Evolutionary conservation across 129 eudicot species (phyloP), one percentile per base, ranked within the genome.

Genomic region (Solidago caesia): DNA sequence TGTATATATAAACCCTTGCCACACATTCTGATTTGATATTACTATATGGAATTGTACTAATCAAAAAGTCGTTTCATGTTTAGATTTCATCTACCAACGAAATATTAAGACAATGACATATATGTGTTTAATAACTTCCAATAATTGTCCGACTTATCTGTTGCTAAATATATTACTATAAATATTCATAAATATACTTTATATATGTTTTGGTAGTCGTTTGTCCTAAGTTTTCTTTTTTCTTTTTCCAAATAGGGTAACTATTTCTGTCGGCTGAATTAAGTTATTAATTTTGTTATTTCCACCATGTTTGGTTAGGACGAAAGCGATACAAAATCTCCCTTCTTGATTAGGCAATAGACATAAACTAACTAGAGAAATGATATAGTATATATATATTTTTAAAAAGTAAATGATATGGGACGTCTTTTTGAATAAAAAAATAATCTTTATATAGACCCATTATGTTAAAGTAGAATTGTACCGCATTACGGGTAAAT

Each of bases 301-400:
- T 33, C 2, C 39, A 33, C 25, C 8, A 11, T 41, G 5, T 64
- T 64, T 13, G 46, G 25, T 64, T 64, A 41, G 48, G 68, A 64
- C n/a, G 68, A 64, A 39, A 29, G 47, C 5, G 68, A 33, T 63
- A 39, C 47, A 63, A 64, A 64, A 64, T 64, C 68, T 64, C 11
- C 9, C 4, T 11, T 64, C 46, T 64, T 64, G 46, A 33, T 39
- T 33, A 10, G 6, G 68, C 4, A 64, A 64, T 11, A 5, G 25
- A 39, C 14, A 60, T 8, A 4, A 26, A 26, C 1, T 8, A 25
- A 21, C 21, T 21, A 21, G 21, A 21, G 21, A 21, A 21, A 21
- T 21, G 21, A 21, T 21, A 33, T 33, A 33, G 39, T 33, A 21
- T 33, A 33, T 1, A 3, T 33, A 33, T 33, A 0, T 33, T 1